Percentiles rank a stretch among this genome's conserved stretches.
These are phyloP conservation scores for Mytilinidion resinicola DNA, from an alignment of 495 filamentous ascomycete genomes.

Conservation along the genomic window DNA sequence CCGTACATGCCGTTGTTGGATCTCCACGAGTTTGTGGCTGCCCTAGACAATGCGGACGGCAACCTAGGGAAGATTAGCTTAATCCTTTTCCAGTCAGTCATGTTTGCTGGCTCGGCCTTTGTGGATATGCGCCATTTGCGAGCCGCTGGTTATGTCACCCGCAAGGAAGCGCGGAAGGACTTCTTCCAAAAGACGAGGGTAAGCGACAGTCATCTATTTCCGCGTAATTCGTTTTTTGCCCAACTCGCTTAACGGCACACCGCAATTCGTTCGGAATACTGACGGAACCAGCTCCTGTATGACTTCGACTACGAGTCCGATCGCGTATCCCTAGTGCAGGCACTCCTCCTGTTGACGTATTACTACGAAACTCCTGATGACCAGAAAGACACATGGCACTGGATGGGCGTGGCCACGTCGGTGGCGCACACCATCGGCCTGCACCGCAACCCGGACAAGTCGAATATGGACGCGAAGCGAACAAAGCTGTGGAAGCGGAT, in stretches of 20 bases:
- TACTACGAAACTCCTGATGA: conserved; percentile 36
- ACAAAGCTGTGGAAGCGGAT: conserved; percentile 82
- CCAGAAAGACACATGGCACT: conserved; percentile 38
- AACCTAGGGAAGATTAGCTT: conserved; percentile 63
- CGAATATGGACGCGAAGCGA: conserved; percentile 61
- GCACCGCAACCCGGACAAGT: conserved; percentile 59
- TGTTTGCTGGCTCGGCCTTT: conserved; percentile 75
- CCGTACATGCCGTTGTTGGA: conserved; percentile 87
- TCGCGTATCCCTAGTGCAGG: conserved; percentile 75
- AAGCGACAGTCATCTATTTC: conserved; percentile 25
- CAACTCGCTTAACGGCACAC: not conserved
- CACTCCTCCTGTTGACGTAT: conserved; percentile 70
- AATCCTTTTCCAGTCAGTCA: conserved; percentile 72
- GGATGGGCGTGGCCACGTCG: conserved; percentile 35
- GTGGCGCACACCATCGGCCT: conserved; percentile 35
- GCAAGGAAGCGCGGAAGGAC: conserved; percentile 67
- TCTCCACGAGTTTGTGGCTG: conserved; percentile 62
- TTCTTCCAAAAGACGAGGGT: conserved; percentile 78
- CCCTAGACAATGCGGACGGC: conserved; percentile 59
- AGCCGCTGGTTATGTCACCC: conserved; percentile 59
- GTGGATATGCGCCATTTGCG: conserved; percentile 64
- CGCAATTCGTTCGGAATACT: conserved; percentile 12
- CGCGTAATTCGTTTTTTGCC: too few relatives aligned
- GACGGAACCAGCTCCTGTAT: conserved; percentile 51
- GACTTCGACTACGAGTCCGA: conserved; percentile 84